phyloP scores from a whole-genome alignment of 2,329 filamentous ascomycete species.

The Endocalyx cinctus region DNA sequence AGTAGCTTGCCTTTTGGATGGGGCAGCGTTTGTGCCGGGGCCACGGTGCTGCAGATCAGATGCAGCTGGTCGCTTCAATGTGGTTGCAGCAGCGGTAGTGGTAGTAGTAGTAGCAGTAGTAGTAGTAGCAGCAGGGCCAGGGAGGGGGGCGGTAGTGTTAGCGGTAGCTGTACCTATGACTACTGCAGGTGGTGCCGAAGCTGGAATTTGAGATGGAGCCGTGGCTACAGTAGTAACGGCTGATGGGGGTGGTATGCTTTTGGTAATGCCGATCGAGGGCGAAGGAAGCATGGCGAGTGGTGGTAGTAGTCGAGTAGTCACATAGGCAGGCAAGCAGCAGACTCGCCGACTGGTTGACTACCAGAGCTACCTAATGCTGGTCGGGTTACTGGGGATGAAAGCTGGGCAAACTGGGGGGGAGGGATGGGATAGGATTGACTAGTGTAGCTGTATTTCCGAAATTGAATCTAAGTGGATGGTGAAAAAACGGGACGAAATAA shows the following conservation, averaged over 20 bases:
- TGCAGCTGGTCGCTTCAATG: constrained; percentile 29
- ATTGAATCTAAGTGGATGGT: constrained; percentile 12
- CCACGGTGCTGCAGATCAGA: constrained; percentile 30
- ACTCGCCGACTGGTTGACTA: constrained; percentile 1
- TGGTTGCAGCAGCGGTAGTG: constrained; percentile 15
- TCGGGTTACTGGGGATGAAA: background rate
- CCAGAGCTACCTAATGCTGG: background rate
- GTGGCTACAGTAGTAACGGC: constrained; percentile 16
- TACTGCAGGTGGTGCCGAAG: no score
- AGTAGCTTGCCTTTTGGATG: constrained; percentile 27
- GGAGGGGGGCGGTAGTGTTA: constrained; percentile 15
- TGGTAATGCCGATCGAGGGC: constrained; percentile 24
- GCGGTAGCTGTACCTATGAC: constrained; percentile 15
- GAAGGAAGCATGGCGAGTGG: constrained; percentile 23
- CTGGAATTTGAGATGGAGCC: constrained; percentile 10
- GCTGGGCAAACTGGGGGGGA: background rate
- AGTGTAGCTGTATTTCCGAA: constrained; percentile 1
- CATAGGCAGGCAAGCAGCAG: constrained; percentile 2
- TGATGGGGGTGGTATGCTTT: constrained; percentile 20
- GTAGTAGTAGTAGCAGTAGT: constrained; percentile 4
- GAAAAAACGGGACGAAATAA: constrained; percentile 4
- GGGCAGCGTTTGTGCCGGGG: constrained; percentile 26
- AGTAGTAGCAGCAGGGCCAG: constrained; percentile 19
- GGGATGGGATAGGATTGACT: background rate
- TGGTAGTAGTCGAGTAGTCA: constrained; percentile 2